Base-by-base conservation (phyloP, 345 rosid genomes). In the Eucalyptus tenuipes region DNA sequence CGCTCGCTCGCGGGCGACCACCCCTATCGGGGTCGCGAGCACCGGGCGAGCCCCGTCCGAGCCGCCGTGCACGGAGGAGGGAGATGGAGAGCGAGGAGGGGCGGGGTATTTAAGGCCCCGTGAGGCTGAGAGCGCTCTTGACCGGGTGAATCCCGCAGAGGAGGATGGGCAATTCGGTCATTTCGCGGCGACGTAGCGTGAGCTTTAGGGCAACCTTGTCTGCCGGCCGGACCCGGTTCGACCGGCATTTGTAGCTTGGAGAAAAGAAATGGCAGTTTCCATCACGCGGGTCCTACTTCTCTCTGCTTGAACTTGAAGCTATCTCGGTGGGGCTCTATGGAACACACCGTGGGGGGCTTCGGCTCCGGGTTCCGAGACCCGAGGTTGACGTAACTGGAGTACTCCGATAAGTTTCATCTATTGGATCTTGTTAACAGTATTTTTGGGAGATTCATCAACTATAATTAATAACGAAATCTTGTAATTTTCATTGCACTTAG, bases 401-500 rank as follows among this genome's bases (percentile, higher is more conserved):
- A 45, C 48, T 45, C 3, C 48, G 4, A 45, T 45, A 45, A 45
- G 48, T 45, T 12, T 45, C 47, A 10, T 9, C 11, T 45, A 59
- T 59, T 59, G 7, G 15, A 27, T 61, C 2, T 6, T 27, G 7
- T 27, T 61, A 61, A 29, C 16, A 7, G 15, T 3, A 13, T 13
- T 6, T 3, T 1, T 6, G 4, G 7, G 2, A 5, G 7, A 6
- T 33, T 59, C 4, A 10, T 7, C 3, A 1, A 29, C 15, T 7
- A 27, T 27, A 12, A 3, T 12, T 27, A 27, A 61, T 61, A 27
- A 6, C 8, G 7, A 27, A 29, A 61, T 61, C 4, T 61, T 61
- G 11, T 55, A 24, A 24, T 10, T 55, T 55, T 55, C 5, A 5
- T 10, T 55, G 27, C 29, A 1, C 29, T 55, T 24, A 24, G 24